Evolutionary conservation across 306 rosid species (phyloP).

Genomic region (Sophora flavescens): DNA sequence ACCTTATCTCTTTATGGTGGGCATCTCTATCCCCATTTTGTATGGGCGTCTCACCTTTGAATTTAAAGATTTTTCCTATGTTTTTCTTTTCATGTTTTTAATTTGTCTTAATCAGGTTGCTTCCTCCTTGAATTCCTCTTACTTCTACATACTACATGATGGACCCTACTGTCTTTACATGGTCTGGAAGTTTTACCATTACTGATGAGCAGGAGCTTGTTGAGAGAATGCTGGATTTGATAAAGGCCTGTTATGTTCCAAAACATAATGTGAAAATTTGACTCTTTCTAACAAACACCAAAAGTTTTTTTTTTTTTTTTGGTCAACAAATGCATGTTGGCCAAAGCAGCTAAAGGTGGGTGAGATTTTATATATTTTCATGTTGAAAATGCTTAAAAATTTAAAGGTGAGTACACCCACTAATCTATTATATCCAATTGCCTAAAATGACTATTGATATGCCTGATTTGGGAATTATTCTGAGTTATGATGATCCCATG

Average conservation of each 20-base stretch:
- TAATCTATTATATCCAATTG: constrained; percentile 31
- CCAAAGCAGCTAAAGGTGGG: constrained; percentile 30
- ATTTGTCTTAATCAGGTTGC: constrained; percentile 65
- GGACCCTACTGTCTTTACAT: constrained; percentile 70
- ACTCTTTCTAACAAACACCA: constrained; percentile 30
- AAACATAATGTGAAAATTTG: constrained; percentile 29
- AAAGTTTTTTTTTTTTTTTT: background rate
- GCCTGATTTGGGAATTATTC: background rate
- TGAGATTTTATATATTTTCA: constrained; percentile 4
- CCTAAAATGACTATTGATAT: constrained; percentile 20
- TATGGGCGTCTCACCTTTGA: constrained; percentile 23
- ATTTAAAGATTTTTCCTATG: constrained; percentile 20
- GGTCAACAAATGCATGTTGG: constrained; percentile 34
- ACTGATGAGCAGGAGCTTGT: constrained; percentile 80
- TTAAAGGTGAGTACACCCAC: constrained; percentile 73
- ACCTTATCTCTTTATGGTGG: constrained; percentile 31
- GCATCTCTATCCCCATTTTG: constrained; percentile 27
- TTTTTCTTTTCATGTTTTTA: constrained; percentile 29
- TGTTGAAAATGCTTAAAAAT: constrained; percentile 40
- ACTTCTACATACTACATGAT: constrained; percentile 84
- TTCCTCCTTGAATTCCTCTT: constrained; percentile 92
- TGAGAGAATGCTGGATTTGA: constrained; percentile 93
- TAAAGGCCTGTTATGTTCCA: constrained; percentile 64
- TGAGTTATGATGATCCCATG: constrained; percentile 28
- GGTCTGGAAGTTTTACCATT: constrained; percentile 82